phyloP scores from a whole-genome alignment of 2,329 filamentous ascomycete species.

The Coniosporium tulheliwenetii region DNA sequence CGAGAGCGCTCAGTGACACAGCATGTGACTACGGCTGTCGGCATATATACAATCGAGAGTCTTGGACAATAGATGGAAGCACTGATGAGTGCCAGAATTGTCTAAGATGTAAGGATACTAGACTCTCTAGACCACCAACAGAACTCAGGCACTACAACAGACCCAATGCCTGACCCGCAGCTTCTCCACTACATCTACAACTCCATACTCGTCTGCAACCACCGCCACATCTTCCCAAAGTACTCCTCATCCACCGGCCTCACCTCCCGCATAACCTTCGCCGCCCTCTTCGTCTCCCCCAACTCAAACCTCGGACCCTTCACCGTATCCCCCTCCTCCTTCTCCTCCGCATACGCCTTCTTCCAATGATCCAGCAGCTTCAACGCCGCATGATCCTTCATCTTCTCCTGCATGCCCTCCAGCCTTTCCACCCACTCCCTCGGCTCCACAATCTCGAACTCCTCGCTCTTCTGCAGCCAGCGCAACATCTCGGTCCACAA shows the following conservation, averaged over 20 bases:
- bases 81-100: too few relatives aligned
- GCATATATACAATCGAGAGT: too few relatives aligned
- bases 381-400: conserved; percentile 25
- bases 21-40: too few relatives aligned
- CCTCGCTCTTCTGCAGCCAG: conserved; percentile 23
- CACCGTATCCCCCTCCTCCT: conserved; percentile 1
- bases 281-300: conserved; percentile 1
- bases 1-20: too few relatives aligned
- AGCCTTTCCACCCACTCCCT: conserved; percentile 27
- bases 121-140: too few relatives aligned
- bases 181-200: neutral
- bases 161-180: neutral
- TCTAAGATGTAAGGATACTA: too few relatives aligned
- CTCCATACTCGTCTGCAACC: conserved; percentile 14
- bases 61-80: too few relatives aligned
- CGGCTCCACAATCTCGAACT: conserved; percentile 25
- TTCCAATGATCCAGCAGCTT: conserved; percentile 36
- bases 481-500: conserved; percentile 31
- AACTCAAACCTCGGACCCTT: neutral
- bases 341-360: conserved; percentile 18
- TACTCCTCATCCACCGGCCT: conserved; percentile 27
- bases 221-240: conserved; percentile 26
- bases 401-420: conserved; percentile 13
- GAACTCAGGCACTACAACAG: too few relatives aligned
- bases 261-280: conserved; percentile 9